Conservation (phyloP, 2,329 filamentous ascomycete genomes). For the Nothophaeocryptopus gaeumannii region DNA sequence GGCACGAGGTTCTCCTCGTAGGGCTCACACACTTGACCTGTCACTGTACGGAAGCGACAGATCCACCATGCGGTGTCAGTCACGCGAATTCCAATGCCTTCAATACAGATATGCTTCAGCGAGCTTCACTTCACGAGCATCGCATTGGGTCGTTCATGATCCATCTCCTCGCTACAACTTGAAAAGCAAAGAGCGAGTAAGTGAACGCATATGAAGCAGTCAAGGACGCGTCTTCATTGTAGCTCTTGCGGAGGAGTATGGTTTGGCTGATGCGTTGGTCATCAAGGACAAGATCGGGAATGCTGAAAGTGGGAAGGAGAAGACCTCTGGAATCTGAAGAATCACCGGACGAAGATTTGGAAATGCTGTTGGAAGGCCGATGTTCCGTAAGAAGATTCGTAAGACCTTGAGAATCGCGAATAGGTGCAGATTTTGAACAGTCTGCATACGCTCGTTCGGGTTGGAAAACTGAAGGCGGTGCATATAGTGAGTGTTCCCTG, state of each 20-base stretch:
- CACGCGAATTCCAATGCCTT: neutral
- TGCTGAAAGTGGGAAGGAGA: constrained; percentile 1
- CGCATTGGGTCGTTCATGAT: too few relatives aligned
- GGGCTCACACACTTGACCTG: neutral
- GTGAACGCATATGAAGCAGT: neutral
- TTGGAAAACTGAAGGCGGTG: too few relatives aligned
- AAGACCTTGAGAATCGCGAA: too few relatives aligned
- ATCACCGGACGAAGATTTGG: too few relatives aligned
- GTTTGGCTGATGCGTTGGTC: neutral
- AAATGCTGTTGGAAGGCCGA: too few relatives aligned
- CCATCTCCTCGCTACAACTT: too few relatives aligned
- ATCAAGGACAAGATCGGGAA: neutral
- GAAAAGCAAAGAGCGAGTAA: neutral
- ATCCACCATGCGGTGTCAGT: neutral
- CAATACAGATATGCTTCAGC: neutral
- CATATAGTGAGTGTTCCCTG: too few relatives aligned
- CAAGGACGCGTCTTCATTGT: neutral
- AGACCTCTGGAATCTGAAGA: too few relatives aligned
- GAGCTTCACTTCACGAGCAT: neutral
- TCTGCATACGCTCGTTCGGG: too few relatives aligned
- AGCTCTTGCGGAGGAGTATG: constrained; percentile 6
- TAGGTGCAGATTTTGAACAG: too few relatives aligned
- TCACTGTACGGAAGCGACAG: neutral
- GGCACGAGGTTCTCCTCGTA: too few relatives aligned
- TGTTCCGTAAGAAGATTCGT: too few relatives aligned